phyloP scores from a whole-genome alignment of 192 early-diverging fungal genomes.

The Mortierella hygrophila region DNA sequence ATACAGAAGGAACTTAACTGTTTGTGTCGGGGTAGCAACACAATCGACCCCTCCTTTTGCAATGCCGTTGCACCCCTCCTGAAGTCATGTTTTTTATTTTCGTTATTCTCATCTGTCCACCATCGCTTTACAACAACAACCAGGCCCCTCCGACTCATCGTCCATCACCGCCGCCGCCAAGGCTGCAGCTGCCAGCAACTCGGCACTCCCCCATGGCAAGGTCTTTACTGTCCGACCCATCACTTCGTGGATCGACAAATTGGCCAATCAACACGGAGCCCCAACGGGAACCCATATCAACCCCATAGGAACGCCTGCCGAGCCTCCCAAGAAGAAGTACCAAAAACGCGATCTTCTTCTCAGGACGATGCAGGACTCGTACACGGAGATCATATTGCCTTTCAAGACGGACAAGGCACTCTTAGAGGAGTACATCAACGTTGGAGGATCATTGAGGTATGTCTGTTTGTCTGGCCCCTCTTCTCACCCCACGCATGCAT shows the following conservation, averaged over 20 bases:
- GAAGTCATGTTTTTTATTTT: too few species aligned
- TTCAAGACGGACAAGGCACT: constrained; percentile 80
- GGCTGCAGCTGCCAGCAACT: constrained; percentile 6
- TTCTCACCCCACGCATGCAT: neutral
- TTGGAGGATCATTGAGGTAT: constrained; percentile 75
- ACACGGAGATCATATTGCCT: constrained; percentile 81
- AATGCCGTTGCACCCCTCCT: too few species aligned
- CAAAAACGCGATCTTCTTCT: constrained; percentile 51
- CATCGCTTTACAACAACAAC: constrained; percentile 1
- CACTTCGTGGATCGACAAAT: constrained; percentile 60
- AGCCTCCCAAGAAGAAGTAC: constrained; percentile 20
- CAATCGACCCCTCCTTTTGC: neutral
- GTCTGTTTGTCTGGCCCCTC: neutral
- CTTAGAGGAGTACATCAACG: constrained; percentile 83
- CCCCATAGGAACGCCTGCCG: neutral
- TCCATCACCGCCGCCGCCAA: constrained; percentile 18
- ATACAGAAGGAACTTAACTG: neutral
- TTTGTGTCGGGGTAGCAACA: neutral
- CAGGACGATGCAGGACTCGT: constrained; percentile 75
- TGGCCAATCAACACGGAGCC: constrained; percentile 30
- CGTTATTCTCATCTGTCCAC: neutral
- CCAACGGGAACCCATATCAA: constrained; percentile 15
- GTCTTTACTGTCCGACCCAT: constrained; percentile 53
- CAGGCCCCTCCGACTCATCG: neutral
- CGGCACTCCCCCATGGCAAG: constrained; percentile 26